These are phyloP conservation scores for Sarcodon sp. DNA, from an alignment of 768 basidiomycete genomes.

Conservation along the genomic window DNA sequence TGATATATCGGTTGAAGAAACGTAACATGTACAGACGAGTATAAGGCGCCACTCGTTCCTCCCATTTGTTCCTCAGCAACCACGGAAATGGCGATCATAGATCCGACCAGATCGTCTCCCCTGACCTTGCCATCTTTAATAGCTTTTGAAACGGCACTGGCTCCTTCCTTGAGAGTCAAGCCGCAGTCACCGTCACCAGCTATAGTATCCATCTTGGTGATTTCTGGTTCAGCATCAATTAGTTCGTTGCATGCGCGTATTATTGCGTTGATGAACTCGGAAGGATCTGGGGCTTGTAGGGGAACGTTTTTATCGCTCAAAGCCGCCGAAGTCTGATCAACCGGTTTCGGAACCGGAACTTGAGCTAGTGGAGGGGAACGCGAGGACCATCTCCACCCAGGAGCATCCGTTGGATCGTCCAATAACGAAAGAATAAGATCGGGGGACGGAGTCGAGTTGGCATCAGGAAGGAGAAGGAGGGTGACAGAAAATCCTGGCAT, in stretches of 20 bases:
- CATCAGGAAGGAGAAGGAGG: slow-evolving; percentile 58
- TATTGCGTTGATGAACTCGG: slow-evolving; percentile 41
- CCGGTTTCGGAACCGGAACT: background rate
- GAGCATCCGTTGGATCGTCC: slow-evolving; percentile 53
- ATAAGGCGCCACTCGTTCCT: slow-evolving; percentile 83
- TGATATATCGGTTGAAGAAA: slow-evolving; percentile 1
- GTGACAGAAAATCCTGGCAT: slow-evolving; percentile 91
- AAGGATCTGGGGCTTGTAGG: slow-evolving; percentile 28
- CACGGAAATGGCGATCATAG: slow-evolving; percentile 56
- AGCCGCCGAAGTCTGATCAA: too few species aligned
- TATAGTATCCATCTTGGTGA: slow-evolving; percentile 84
- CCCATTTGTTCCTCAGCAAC: slow-evolving; percentile 82
- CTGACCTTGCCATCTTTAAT: slow-evolving; percentile 41
- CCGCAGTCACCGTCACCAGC: slow-evolving; percentile 86
- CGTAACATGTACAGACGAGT: slow-evolving; percentile 48
- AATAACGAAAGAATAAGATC: slow-evolving; percentile 42
- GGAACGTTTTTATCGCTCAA: background rate
- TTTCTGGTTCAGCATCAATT: slow-evolving; percentile 73
- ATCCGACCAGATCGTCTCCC: slow-evolving; percentile 51
- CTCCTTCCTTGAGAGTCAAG: slow-evolving; percentile 60
- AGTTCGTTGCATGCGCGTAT: slow-evolving; percentile 51
- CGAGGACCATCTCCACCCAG: slow-evolving; percentile 81
- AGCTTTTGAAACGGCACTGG: slow-evolving; percentile 54
- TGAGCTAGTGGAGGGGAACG: slow-evolving; percentile 20
- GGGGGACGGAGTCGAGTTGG: slow-evolving; percentile 22